Conservation (phyloP, 257 asterid genomes). For the Jasminum sambac region DNA sequence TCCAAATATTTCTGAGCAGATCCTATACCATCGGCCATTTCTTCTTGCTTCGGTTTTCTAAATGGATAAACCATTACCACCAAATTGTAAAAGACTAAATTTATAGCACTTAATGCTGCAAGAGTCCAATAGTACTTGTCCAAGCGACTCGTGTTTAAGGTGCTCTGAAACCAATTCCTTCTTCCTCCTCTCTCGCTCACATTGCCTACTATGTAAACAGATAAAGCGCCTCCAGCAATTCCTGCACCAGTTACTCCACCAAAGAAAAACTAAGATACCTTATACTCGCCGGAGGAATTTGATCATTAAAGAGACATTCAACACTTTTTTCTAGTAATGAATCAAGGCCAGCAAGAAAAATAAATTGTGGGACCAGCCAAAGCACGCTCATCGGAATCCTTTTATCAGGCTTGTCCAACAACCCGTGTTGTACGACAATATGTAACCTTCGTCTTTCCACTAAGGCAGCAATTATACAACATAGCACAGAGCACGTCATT, state of each 20-base stretch:
- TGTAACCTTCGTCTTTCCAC: slow-evolving; percentile 44
- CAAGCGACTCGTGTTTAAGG: slow-evolving; percentile 39
- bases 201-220: slow-evolving; percentile 40
- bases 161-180: slow-evolving; percentile 43
- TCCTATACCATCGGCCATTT: background rate
- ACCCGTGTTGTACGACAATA: slow-evolving; percentile 33
- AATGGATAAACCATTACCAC: slow-evolving; percentile 31
- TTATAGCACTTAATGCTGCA: slow-evolving; percentile 42
- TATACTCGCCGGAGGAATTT: slow-evolving; percentile 25
- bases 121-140: slow-evolving; percentile 50
- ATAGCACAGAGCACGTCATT: slow-evolving; percentile 38
- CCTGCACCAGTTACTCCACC: slow-evolving; percentile 32
- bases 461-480: slow-evolving; percentile 54
- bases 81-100: slow-evolving; percentile 32
- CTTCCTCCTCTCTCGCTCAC: slow-evolving; percentile 40
- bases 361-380: slow-evolving; percentile 50
- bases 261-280: slow-evolving; percentile 26
- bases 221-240: slow-evolving; percentile 27
- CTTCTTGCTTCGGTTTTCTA: slow-evolving; percentile 27
- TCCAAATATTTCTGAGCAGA: too few species aligned
- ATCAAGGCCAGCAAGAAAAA: slow-evolving; percentile 33
- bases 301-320: slow-evolving; percentile 31
- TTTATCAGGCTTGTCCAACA: slow-evolving; percentile 41
- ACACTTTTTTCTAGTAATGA: slow-evolving; percentile 30
- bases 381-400: slow-evolving; percentile 45